Conservation (phyloP, 306 rosid genomes). For the Trichosanthes truncata region DNA sequence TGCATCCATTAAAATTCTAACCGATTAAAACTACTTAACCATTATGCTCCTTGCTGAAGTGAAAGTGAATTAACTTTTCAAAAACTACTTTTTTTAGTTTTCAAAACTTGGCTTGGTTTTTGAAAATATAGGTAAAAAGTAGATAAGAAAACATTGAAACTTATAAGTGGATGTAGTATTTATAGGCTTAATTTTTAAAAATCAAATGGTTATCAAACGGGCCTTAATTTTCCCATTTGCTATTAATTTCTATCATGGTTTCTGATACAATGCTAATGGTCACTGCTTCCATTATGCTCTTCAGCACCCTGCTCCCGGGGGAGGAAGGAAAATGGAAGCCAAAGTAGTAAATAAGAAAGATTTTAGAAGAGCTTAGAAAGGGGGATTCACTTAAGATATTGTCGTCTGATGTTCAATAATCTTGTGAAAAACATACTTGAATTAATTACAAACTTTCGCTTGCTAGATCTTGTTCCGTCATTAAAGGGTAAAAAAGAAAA, state of each 20-base stretch:
- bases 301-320: background rate
- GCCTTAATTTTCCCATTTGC: background rate
- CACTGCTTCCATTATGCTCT: background rate
- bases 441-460: background rate
- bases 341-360: background rate
- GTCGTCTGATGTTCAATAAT: background rate
- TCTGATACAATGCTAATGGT: background rate
- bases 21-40: background rate
- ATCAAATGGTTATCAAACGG: too few relatives aligned
- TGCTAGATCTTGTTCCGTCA: background rate
- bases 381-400: background rate
- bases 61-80: background rate
- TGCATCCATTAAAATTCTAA: background rate
- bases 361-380: background rate
- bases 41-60: background rate
- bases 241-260: background rate
- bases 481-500: background rate
- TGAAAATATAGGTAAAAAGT: too few relatives aligned
- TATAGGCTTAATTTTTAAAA: too few relatives aligned
- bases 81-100: too few relatives aligned
- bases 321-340: background rate
- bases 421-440: background rate
- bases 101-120: too few relatives aligned
- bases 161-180: too few relatives aligned
- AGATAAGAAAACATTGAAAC: too few relatives aligned